Percentiles rank a stretch among this genome's conserved stretches.
Conservation (phyloP, 106 monocot genomes). For the Dendrobium officinale region DNA sequence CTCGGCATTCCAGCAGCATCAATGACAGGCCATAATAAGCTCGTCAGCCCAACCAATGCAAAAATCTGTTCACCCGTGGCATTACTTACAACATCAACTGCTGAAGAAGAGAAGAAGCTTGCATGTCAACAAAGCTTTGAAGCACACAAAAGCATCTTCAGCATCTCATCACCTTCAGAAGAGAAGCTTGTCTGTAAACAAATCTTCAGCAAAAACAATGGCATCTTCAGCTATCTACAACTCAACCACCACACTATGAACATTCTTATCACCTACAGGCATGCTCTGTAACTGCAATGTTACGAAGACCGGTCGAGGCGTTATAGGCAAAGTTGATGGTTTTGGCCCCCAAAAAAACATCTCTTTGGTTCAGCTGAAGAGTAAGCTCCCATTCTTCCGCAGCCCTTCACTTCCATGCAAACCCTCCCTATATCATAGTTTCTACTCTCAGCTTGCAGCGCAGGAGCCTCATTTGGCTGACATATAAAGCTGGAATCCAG, state of each 20-base stretch:
- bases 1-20: too few relatives aligned
- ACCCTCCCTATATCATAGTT: slow-evolving; percentile 21
- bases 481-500: not conserved
- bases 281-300: slow-evolving; percentile 44
- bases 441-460: not conserved
- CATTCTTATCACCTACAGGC: slow-evolving; percentile 41
- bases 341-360: slow-evolving; percentile 36
- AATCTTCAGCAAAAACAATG: too few relatives aligned
- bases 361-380: slow-evolving; percentile 53
- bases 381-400: slow-evolving; percentile 76
- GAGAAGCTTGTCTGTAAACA: too few relatives aligned
- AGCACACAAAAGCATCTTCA: too few relatives aligned
- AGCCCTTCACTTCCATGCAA: slow-evolving; percentile 75
- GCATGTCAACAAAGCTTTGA: too few relatives aligned
- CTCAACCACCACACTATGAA: slow-evolving; percentile 56
- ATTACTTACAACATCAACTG: too few relatives aligned
- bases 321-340: slow-evolving; percentile 48
- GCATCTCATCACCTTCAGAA: too few relatives aligned
- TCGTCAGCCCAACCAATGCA: too few relatives aligned
- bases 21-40: too few relatives aligned
- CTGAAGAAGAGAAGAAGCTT: too few relatives aligned
- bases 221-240: slow-evolving; percentile 17
- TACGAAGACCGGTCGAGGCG: slow-evolving; percentile 47
- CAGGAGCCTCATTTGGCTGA: too few relatives aligned
- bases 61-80: too few relatives aligned